Evolutionary conservation across 2,329 filamentous ascomycete species (phyloP), one percentile per base, ranked within the genome.

Genomic region (Biscogniauxia mediterranea): DNA sequence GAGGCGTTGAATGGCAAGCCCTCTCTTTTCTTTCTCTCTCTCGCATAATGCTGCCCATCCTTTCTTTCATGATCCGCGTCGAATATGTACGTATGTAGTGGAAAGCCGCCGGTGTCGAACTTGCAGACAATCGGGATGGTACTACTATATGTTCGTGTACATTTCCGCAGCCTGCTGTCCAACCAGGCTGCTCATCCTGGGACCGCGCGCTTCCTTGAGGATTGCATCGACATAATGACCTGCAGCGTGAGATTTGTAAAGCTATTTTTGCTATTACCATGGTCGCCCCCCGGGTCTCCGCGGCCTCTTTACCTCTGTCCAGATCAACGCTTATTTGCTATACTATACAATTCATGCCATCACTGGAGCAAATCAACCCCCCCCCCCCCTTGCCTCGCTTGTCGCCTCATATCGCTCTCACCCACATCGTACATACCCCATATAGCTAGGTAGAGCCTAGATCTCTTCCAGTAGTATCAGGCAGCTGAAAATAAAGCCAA

Each of bases 201-300:
- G 50, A 13, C 50, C 50, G 50, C 50, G 50, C 21, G 54, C 26
- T 55, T 55, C 54, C 54, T 55, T 20, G n/a, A 55, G 54, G 26
- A 55, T 55, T 23, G 54, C 54, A 55, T 32, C 54, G 32, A 42
- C 32, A 55, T 42, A 55, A 38, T 55, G 54, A 55, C 54, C 26
- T 55, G 54, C 54, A 55, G 54, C 54, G 28, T 55, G 20, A 55
- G 54, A 55, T 55, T 55, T 46, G 23, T 42, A 55, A 28, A 28
- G 23, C 17, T 38, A 54, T 54, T 28, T 19, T 28, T 28, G 38
- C 38, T 46, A 46, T 46, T 46, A 46, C 17, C 38, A n/a, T 46
- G 38, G 38, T 46, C 13, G 38, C 38, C 38, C 38, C 6, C 38
- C 5, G 38, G 38, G 2, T 11, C 17, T 11, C 38, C 2, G 5